Base-by-base conservation (phyloP, 176 grass and related monocot genomes). In the Pontederia crassipes region DNA sequence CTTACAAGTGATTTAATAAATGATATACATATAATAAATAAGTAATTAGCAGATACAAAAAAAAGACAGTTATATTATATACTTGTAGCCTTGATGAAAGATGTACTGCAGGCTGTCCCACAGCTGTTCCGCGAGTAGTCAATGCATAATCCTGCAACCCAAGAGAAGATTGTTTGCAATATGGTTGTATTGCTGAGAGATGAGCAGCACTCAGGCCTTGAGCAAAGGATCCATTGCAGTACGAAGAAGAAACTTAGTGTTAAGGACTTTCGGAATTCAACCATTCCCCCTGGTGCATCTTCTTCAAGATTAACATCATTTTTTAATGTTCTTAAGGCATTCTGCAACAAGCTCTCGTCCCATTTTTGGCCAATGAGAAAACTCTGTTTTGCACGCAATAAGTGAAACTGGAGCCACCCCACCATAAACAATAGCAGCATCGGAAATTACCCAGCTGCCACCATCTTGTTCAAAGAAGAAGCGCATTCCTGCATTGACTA, bases 241-340 rank as follows among this genome's bases (percentile, higher is more conserved):
- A 82, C 83, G 71, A 85, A 96, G 72, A 90, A 90, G 83, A 96
- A 96, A 84, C 92, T 96, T 73, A 90, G 69, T 9, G 81, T 90
- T 66, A 96, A 76, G 46, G 92, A 96, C 77, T 77, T 87, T 50
- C 92, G 87, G 55, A 96, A 96, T 84, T 90, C 92, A 63, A 85
- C 64, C 92, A 96, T 96, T 77, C 92, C 92, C 78, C 92, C 92
- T 62, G 92, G 92, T 70, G 86, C 92, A 77, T 96, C 61, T 26
- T 90, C 86, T 49, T 67, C 68, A 69, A 96, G 78, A 74, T 49
- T 35, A 53, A 90, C 77, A 29, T 96, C 92, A 50, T 96, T 78
- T 77, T 96, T 84, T 61, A 96, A 87, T 16, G 85, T 71, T 78
- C 85, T 65, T 24, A 85, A 76, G 17, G 75, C 69, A 27, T 78